Base-by-base conservation (phyloP, 2,329 filamentous ascomycete genomes). In the Beauveria sp. region DNA sequence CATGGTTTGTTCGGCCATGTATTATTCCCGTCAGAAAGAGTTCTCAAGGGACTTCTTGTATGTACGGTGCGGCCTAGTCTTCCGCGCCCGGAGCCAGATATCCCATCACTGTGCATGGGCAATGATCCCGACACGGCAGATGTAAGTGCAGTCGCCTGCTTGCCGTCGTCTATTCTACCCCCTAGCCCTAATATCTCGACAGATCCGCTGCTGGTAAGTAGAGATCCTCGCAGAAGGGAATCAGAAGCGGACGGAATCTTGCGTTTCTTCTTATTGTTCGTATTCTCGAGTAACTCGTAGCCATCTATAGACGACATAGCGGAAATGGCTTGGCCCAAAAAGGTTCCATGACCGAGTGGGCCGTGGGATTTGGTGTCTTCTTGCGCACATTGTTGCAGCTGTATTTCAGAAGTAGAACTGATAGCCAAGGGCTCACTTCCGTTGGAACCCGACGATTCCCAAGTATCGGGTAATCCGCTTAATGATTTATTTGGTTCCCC, bases 261-360 rank as follows among this genome's bases (percentile, higher is more conserved):
- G 67, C 95, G 85, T 75, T 99, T 98, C 79, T 98, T 99, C 77
- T 99, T 99, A 73, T 99, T 99, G 74, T 96, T 98, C 42, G 91
- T 96, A 70, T 98, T 98, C 74, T 99, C 95, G 69, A 97, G 96
- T 7, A 91, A 95, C 73, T 99, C 95, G 73, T 98, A 98, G 16
- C 93, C 92, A 72, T 98, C 93, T 12, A 85, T 78, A 3, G 88
- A 89, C 5, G 87, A 88, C 6, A 84, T 81, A 26, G 87, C 86
- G 14, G 90, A 91, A 49, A 82, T 84, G 78, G 46, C 28, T 49
- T 40, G n/a, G 34, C 22, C 26, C 2, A 8, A n/a, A 20, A 1
- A 22, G 9, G 22, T 16, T 22, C 34, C 43, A 18, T 16, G 3
- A 20, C 49, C 58, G 16, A 22, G 20, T 30, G 20, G 18, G 7